These are phyloP conservation scores for Crinitomyces ghanaensis DNA, from an alignment of 805 yeast genomes.

Conservation along the genomic window DNA sequence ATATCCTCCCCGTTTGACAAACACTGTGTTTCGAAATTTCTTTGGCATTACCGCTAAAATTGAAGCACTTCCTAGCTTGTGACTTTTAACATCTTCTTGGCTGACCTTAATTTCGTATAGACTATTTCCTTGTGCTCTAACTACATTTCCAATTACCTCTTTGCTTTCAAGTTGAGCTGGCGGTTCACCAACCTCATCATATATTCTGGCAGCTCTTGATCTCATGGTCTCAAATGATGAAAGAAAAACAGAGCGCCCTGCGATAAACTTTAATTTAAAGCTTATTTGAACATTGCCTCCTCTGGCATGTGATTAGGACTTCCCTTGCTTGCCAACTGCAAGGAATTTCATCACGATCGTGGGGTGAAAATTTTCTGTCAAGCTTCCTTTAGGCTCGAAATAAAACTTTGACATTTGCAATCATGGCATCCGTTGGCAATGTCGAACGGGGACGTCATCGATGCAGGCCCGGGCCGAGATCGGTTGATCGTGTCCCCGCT, in stretches of 20 bases:
- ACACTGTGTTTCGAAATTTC: conserved; percentile 25
- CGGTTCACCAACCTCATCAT: conserved; percentile 19
- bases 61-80: conserved; percentile 1
- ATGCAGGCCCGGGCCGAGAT: too few relatives aligned
- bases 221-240: conserved; percentile 2
- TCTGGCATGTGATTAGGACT: too few relatives aligned
- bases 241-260: too few relatives aligned
- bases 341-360: too few relatives aligned
- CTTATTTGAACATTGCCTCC: conserved; percentile 1
- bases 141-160: conserved; percentile 23
- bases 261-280: conserved; percentile 1
- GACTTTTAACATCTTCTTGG: conserved; percentile 5
- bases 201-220: conserved; percentile 10
- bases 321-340: too few relatives aligned
- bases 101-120: conserved; percentile 25
- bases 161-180: conserved; percentile 19
- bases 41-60: conserved; percentile 25
- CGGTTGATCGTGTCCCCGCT: too few relatives aligned
- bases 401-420: too few relatives aligned
- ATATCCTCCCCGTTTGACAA: conserved; percentile 27
- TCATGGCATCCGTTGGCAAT: too few relatives aligned
- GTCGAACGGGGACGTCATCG: too few relatives aligned
- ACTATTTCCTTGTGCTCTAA: conserved; percentile 23
- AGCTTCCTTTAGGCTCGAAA: too few relatives aligned
- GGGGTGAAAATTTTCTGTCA: too few relatives aligned